Evolutionary conservation across 177 flowering plant genomes (phyloP), one percentile per base, ranked within the genome.

Genomic region (Vitis hybrid): DNA sequence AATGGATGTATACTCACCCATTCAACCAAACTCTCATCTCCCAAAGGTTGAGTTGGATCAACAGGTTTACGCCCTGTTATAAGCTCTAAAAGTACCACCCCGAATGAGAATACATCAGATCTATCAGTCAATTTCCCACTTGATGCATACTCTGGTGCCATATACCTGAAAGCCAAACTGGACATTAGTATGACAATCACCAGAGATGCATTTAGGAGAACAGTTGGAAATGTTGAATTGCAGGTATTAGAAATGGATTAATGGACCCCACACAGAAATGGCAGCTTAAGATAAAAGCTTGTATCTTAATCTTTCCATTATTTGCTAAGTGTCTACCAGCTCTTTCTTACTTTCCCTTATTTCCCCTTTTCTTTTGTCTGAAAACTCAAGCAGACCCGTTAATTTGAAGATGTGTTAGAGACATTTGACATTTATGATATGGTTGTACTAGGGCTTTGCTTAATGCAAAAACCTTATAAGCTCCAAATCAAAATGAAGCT

Each of bases 41-140:
- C 89, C 56, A 81, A 58, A n/a, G 84, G 84, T 66, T 75, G 84
- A 64, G 63, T 70, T 53, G 78, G 17, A 71, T 80, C 90, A 70
- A 87, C 81, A 51, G 91, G 85, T 64, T 84, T 86, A 17, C 90
- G 87, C 41, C 97, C 94, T 6, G 92, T 88, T 67, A 91, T 66
- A 17, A 91, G 85, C 78, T 91, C 97, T n/a, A 91, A 79, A 58
- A 90, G 91, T 74, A 91, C 84, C 35, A 91, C 92, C 13, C 97
- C 94, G 69, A 83, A 89, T 3, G 97, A 90, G 73, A 76, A 91
- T 24, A 91, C 93, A 77, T 91, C 96, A 27, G 93, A 91, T 73
- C 82, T 84, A 64, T 88, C 90, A 8, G 92, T 88, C 69, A 86
- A 61, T 65, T 86, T 86, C 15, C 92, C 90, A 66, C 87, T 88